A percentile compares a stretch with the other conserved stretches of the same genome.
phyloP scores from a whole-genome alignment of 768 basidiomycete species.

The Lyophyllum semitale region DNA sequence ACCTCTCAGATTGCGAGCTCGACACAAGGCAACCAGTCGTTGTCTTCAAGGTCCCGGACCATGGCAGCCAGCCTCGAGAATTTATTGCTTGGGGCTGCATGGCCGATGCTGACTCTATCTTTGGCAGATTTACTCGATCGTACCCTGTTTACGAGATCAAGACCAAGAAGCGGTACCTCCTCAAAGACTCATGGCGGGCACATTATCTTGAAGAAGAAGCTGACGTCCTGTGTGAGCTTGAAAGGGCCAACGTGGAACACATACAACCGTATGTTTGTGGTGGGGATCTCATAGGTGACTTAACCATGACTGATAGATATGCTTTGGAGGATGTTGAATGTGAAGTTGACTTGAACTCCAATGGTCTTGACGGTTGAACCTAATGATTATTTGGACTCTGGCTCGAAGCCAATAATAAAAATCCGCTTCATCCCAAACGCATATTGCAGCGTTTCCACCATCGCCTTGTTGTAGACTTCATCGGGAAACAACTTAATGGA shows the following conservation, averaged over 20 bases:
- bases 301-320: slow-evolving; percentile 14
- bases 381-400: too few relatives aligned
- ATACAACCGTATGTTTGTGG: slow-evolving; percentile 28
- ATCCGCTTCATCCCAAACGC: background rate
- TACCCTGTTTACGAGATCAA: slow-evolving; percentile 14
- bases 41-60: slow-evolving; percentile 10
- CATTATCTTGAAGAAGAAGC: slow-evolving; percentile 16
- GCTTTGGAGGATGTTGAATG: background rate
- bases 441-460: slow-evolving; percentile 18
- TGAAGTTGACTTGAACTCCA: background rate
- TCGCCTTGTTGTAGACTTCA: slow-evolving; percentile 19
- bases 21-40: background rate
- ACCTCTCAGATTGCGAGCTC: slow-evolving; percentile 7
- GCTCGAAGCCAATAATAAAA: too few relatives aligned
- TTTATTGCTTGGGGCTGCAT: slow-evolving; percentile 18
- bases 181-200: slow-evolving; percentile 30
- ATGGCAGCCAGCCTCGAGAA: background rate
- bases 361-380: too few relatives aligned
- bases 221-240: slow-evolving; percentile 16
- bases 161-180: slow-evolving; percentile 13
- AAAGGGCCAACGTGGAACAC: slow-evolving; percentile 11
- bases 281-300: slow-evolving; percentile 25
- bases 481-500: slow-evolving; percentile 11
- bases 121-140: slow-evolving; percentile 17
- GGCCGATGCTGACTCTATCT: slow-evolving; percentile 11